Conservation (phyloP, 2,329 filamentous ascomycete species). For the Penicillium paneum region DNA sequence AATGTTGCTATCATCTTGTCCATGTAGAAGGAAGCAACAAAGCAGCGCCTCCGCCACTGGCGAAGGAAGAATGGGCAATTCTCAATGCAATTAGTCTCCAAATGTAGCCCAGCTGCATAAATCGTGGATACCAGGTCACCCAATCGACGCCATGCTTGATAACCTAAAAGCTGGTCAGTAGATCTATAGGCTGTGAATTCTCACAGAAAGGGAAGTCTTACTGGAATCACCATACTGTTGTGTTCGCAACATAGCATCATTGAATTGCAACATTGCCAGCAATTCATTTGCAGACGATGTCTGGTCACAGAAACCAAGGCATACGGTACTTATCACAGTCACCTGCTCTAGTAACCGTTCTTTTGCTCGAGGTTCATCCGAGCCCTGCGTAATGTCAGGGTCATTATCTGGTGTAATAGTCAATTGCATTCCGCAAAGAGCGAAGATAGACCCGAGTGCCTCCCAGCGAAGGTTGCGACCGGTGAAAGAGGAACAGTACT, state of each 20-base stretch:
- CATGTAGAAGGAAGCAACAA: constrained; percentile 45
- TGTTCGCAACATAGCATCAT: constrained; percentile 32
- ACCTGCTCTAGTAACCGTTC: constrained; percentile 32
- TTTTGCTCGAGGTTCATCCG: constrained; percentile 22
- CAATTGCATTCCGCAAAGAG: constrained; percentile 37
- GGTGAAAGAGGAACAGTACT: constrained; percentile 31
- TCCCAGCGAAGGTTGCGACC: constrained; percentile 42
- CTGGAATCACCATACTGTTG: constrained; percentile 37
- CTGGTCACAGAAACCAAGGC: constrained; percentile 33
- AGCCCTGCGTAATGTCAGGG: constrained; percentile 26
- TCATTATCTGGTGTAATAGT: constrained; percentile 31
- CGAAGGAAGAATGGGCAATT: constrained; percentile 40
- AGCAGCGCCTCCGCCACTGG: constrained; percentile 41
- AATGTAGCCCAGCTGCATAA: constrained; percentile 49
- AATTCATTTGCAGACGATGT: constrained; percentile 34
- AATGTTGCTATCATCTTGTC: constrained; percentile 52
- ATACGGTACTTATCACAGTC: constrained; percentile 35
- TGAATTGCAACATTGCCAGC: constrained; percentile 36
- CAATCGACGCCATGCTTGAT: constrained; percentile 48
- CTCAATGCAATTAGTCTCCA: constrained; percentile 33
- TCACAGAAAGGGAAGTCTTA: constrained; percentile 29
- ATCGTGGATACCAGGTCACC: constrained; percentile 48
- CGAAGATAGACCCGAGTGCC: constrained; percentile 40
- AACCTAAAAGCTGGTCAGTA: constrained; percentile 33
- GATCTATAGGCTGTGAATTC: background rate